Conservation (phyloP, 2,329 filamentous ascomycete genomes). For the Ophiognomonia clavigignenti-juglandacearum region DNA sequence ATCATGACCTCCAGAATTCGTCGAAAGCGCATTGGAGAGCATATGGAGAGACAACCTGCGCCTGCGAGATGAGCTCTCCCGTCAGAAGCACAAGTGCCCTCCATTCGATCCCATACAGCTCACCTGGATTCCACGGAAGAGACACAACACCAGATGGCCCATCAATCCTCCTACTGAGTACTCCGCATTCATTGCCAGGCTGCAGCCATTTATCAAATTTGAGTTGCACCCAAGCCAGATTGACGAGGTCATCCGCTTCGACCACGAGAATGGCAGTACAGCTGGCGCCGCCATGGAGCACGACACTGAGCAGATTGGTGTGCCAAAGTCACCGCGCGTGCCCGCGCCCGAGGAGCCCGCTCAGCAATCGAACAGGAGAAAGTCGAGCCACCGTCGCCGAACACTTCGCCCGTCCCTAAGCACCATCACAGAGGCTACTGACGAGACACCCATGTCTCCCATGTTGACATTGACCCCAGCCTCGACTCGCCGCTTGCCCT, state of each 20-base stretch:
- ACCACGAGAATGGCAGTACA: constrained; percentile 1
- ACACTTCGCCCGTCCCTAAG: constrained; percentile 2
- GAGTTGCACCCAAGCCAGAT: constrained; percentile 9
- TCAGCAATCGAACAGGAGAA: background rate
- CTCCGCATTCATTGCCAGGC: constrained; percentile 16
- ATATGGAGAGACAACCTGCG: constrained; percentile 10
- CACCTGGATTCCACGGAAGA: constrained; percentile 25
- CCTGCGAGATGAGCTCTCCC: background rate
- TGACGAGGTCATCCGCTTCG: background rate
- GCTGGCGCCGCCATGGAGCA: constrained; percentile 11
- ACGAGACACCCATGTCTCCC: background rate
- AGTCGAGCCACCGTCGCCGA: background rate
- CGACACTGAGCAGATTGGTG: constrained; percentile 17
- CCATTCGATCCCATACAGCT: constrained; percentile 11
- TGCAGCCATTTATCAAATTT: constrained; percentile 21
- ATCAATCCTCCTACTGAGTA: constrained; percentile 19
- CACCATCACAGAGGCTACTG: constrained; percentile 6
- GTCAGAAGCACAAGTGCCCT: background rate
- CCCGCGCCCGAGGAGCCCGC: background rate
- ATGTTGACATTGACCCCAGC: background rate
- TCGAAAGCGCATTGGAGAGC: constrained; percentile 4
- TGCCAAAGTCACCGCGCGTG: background rate
- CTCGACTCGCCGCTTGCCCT: background rate
- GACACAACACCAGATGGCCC: constrained; percentile 28
- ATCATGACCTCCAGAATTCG: background rate